Conservation (phyloP, 257 asterid species). For the Gentiana macrophylla region DNA sequence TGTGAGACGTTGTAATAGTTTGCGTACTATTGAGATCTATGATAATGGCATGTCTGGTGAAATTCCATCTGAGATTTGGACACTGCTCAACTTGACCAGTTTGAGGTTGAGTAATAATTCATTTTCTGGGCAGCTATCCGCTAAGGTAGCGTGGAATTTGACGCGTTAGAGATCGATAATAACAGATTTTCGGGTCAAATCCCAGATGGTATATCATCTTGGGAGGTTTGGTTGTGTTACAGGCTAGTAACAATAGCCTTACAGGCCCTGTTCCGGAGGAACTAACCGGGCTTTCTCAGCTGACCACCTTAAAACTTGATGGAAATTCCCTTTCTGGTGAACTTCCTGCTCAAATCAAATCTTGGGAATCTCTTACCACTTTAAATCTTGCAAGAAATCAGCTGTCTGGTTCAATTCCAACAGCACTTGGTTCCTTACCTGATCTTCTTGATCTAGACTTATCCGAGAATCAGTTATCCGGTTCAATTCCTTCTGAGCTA, state of each 20-base stretch:
- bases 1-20: constrained; percentile 36
- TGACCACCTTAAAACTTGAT: constrained; percentile 38
- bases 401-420: constrained; percentile 58
- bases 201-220: constrained; percentile 41
- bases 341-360: constrained; percentile 43
- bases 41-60: constrained; percentile 54
- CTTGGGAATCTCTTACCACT: constrained; percentile 54
- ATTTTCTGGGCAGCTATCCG: constrained; percentile 58
- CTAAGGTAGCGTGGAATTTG: constrained; percentile 41
- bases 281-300: constrained; percentile 45
- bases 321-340: constrained; percentile 64
- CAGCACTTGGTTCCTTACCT: constrained; percentile 36
- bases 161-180: constrained; percentile 58
- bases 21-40: constrained; percentile 49
- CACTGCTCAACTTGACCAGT: constrained; percentile 30
- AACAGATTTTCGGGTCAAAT: constrained; percentile 58
- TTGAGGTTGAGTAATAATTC: constrained; percentile 54
- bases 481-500: constrained; percentile 54
- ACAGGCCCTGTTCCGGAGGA: constrained; percentile 53
- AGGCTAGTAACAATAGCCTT: constrained; percentile 51
- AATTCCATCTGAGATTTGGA: constrained; percentile 56
- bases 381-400: constrained; percentile 49
- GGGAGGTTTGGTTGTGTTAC: constrained; percentile 53
- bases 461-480: constrained; percentile 52
- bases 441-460: constrained; percentile 55